These are phyloP conservation scores for Plantago coronopus DNA, from an alignment of 305 asterid genomes.

Conservation along the genomic window DNA sequence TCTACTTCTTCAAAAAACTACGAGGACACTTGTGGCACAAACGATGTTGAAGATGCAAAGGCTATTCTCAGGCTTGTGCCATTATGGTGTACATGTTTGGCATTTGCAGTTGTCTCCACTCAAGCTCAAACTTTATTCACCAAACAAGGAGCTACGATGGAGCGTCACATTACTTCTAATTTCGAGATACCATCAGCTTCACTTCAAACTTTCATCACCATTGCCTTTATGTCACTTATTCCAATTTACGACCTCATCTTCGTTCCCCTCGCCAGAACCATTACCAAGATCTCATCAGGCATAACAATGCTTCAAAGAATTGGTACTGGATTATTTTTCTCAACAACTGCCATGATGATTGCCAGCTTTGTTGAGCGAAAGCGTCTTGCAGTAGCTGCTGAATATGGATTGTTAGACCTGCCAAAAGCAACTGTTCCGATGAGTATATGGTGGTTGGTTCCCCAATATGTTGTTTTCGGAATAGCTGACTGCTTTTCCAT, in stretches of 20 bases:
- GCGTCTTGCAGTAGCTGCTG: conserved; percentile 36
- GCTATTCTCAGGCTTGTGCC: conserved; percentile 31
- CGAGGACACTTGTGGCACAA: conserved; percentile 17
- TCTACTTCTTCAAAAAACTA: conserved; percentile 16
- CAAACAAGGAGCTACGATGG: conserved; percentile 50
- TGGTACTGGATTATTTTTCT: conserved; percentile 41
- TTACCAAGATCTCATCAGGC: conserved; percentile 35
- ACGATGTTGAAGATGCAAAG: conserved; percentile 35
- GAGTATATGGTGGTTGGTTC: conserved; percentile 47
- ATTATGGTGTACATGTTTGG: conserved; percentile 35
- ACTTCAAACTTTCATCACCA: conserved; percentile 15
- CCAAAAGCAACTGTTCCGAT: conserved; percentile 36
- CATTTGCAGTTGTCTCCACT: conserved; percentile 29
- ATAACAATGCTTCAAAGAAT: conserved; percentile 49
- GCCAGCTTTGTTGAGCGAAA: conserved; percentile 43
- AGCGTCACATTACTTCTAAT: conserved; percentile 30
- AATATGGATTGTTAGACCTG: conserved; percentile 28
- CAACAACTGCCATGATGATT: conserved; percentile 26
- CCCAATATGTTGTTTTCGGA: conserved; percentile 46
- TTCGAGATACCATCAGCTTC: conserved; percentile 46
- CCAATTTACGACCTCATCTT: conserved; percentile 35
- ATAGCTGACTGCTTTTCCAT: conserved; percentile 31
- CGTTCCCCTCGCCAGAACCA: conserved; percentile 36
- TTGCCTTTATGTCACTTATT: conserved; percentile 7
- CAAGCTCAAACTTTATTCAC: conserved; percentile 47